Evolutionary conservation across 169 alveolate genomes (phyloP).

Genomic region (Cryptosporidium tyzzeri): DNA sequence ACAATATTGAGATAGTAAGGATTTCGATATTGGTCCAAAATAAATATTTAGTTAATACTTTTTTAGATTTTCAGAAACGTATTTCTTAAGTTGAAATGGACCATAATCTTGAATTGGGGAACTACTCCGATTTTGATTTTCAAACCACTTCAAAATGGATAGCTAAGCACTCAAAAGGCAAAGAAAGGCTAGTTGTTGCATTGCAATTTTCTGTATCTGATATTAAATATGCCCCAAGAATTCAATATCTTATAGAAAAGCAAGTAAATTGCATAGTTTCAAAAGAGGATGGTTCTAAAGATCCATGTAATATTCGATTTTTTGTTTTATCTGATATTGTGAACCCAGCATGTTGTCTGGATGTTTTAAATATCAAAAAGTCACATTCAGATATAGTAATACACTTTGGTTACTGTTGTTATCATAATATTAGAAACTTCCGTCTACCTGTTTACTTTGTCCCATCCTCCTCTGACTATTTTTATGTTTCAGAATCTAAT

Average conservation of each 20-base stretch:
- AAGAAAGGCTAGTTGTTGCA: neutral
- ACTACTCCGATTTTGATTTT: neutral
- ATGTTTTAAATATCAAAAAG: slow-evolving; percentile 30
- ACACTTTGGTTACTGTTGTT: slow-evolving; percentile 65
- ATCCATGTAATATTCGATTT: neutral
- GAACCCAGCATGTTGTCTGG: slow-evolving; percentile 61
- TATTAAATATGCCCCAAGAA: slow-evolving; percentile 59
- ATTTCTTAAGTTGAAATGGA: neutral
- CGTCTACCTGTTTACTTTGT: slow-evolving; percentile 21
- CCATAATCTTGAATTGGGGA: slow-evolving; percentile 14
- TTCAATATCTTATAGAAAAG: slow-evolving; percentile 21
- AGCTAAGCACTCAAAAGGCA: neutral
- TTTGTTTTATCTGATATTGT: slow-evolving; percentile 22
- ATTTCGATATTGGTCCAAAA: neutral
- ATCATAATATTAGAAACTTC: neutral
- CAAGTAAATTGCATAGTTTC: neutral
- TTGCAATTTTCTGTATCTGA: slow-evolving; percentile 40
- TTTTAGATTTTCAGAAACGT: neutral
- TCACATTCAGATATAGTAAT: slow-evolving; percentile 38
- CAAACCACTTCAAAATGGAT: slow-evolving; percentile 13
- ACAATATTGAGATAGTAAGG: neutral
- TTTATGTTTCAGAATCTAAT: neutral
- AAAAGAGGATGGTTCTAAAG: neutral
- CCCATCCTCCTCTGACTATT: slow-evolving; percentile 1
- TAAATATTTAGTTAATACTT: neutral